Evolutionary conservation across 208 protist species (phyloP).

Genomic region (Histomonas meleagridis): DNA sequence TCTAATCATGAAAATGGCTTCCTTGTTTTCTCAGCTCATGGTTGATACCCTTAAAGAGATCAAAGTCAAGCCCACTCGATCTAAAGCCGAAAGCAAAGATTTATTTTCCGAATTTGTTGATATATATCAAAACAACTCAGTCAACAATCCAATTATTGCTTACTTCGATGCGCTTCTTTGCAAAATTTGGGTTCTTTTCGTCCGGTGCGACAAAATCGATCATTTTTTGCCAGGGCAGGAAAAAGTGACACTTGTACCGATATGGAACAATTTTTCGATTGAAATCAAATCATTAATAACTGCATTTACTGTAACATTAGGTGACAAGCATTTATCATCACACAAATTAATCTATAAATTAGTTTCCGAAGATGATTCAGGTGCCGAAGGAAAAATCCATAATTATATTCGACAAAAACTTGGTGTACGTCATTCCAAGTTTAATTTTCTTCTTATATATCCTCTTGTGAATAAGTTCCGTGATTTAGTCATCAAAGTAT

Average conservation of each 20-base stretch:
- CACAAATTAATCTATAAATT: neutral
- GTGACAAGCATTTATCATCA: neutral
- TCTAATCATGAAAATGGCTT: neutral
- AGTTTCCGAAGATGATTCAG: neutral
- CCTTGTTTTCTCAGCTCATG: neutral
- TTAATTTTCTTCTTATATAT: neutral
- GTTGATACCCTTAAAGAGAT: neutral
- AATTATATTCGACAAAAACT: neutral
- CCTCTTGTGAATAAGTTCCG: neutral
- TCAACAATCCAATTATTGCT: neutral
- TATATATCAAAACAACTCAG: neutral
- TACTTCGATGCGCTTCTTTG: neutral
- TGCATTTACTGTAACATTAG: neutral
- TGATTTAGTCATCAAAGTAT: neutral
- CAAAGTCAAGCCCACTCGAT: neutral
- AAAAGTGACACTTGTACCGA: neutral
- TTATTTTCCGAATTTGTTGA: neutral
- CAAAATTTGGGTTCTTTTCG: neutral
- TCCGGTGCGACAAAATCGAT: neutral
- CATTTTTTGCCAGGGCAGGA: neutral
- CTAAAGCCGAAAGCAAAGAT: neutral
- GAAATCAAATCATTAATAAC: neutral
- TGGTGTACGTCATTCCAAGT: neutral
- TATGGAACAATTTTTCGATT: neutral
- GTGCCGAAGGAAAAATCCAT: neutral